These are phyloP conservation scores for Priceomyces melissophilus DNA, from an alignment of 805 yeast genomes.

Conservation along the genomic window DNA sequence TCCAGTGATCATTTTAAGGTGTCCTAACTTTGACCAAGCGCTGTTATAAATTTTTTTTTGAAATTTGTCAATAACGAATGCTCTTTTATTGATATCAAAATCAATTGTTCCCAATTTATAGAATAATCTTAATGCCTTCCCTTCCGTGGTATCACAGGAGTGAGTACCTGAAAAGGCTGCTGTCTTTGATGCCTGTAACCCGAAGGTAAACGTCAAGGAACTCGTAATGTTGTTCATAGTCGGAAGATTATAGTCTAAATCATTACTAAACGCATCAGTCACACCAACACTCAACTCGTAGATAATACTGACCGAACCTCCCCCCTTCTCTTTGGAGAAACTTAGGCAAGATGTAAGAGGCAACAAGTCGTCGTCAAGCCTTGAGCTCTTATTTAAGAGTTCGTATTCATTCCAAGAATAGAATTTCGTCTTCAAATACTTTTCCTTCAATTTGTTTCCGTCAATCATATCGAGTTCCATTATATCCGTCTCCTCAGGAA, in stretches of 20 bases:
- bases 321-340: slow-evolving; percentile 5
- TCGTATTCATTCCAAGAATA: slow-evolving; percentile 2
- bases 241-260: slow-evolving; percentile 1
- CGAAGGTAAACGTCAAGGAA: slow-evolving; percentile 5
- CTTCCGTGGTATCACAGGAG: slow-evolving; percentile 14
- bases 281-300: slow-evolving; percentile 7
- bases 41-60: slow-evolving; percentile 4
- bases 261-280: slow-evolving; percentile 4
- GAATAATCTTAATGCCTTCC: slow-evolving; percentile 15
- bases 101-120: slow-evolving; percentile 12
- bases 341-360: slow-evolving; percentile 14
- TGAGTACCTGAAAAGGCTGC: slow-evolving; percentile 12
- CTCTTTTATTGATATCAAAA: slow-evolving; percentile 8
- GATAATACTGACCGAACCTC: slow-evolving; percentile 10
- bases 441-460: background rate
- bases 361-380: slow-evolving; percentile 7
- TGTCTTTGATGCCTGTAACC: slow-evolving; percentile 5
- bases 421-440: background rate
- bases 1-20: slow-evolving; percentile 9
- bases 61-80: slow-evolving; percentile 6
- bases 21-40: slow-evolving; percentile 8
- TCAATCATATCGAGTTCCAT: slow-evolving; percentile 2
- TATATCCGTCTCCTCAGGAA: slow-evolving; percentile 9
- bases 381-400: background rate
- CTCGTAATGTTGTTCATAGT: slow-evolving; percentile 4